These are phyloP conservation scores for Aspergillus mulundensis DNA, from an alignment of 495 filamentous ascomycete species.

Conservation along the genomic window DNA sequence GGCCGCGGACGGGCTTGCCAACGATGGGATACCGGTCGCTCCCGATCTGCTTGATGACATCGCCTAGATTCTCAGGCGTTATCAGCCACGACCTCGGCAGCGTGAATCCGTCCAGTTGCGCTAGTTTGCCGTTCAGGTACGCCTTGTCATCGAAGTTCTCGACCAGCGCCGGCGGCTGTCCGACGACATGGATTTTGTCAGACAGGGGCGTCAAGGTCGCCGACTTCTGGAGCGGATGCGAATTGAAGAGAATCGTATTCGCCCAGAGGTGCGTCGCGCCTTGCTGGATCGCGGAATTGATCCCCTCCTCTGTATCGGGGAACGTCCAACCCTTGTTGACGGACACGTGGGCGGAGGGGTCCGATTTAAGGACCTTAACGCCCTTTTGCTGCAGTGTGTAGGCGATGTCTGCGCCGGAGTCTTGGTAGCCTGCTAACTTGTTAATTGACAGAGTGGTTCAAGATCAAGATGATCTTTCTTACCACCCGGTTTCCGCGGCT, in stretches of 20 bases:
- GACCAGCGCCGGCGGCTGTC: slow-evolving; percentile 34
- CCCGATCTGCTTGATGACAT: slow-evolving; percentile 13
- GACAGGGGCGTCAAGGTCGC: slow-evolving; percentile 14
- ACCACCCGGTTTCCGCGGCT: slow-evolving; percentile 31
- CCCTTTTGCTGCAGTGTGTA: slow-evolving; percentile 23
- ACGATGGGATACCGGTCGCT: slow-evolving; percentile 26
- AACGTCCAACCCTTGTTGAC: slow-evolving; percentile 31
- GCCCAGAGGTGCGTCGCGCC: slow-evolving; percentile 40
- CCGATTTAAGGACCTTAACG: slow-evolving; percentile 21
- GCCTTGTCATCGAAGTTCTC: slow-evolving; percentile 39
- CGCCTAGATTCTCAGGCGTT: slow-evolving; percentile 4
- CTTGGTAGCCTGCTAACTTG: slow-evolving; percentile 29
- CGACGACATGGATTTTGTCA: slow-evolving; percentile 22
- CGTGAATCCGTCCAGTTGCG: slow-evolving; percentile 13
- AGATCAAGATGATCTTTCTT: not conserved
- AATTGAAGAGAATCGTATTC: slow-evolving; percentile 35
- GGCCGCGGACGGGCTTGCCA: slow-evolving; percentile 29
- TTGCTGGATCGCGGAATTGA: slow-evolving; percentile 25
- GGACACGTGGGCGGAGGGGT: slow-evolving; percentile 12
- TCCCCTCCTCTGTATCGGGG: slow-evolving; percentile 35
- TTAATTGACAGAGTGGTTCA: not conserved
- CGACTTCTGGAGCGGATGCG: slow-evolving; percentile 33
- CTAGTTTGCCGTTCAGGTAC: slow-evolving; percentile 31
- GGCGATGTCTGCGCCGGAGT: slow-evolving; percentile 36
- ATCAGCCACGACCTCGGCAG: slow-evolving; percentile 22